Evolutionary conservation across 768 basidiomycete genomes (phyloP).

Genomic region (Lyophyllum decastes): DNA sequence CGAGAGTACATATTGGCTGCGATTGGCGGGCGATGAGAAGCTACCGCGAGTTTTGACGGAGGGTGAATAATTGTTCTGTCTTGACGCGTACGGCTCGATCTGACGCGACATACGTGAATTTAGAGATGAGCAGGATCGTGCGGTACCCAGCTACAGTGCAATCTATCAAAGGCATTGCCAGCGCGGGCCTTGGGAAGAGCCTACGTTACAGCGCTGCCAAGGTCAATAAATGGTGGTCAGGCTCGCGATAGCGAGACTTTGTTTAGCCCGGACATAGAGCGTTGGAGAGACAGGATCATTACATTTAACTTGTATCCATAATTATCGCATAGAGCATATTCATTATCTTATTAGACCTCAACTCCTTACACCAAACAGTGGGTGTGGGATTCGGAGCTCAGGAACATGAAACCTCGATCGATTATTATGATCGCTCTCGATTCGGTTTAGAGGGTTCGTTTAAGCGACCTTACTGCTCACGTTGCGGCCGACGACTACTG

Average conservation of each 20-base stretch:
- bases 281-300: constrained; percentile 11
- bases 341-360: constrained; percentile 5
- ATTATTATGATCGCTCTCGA: background rate
- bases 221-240: constrained; percentile 81
- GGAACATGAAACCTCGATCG: constrained; percentile 1
- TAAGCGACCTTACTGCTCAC: background rate
- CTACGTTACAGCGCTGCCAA: constrained; percentile 74
- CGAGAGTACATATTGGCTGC: constrained; percentile 75
- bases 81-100: background rate
- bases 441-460: constrained; percentile 7
- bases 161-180: constrained; percentile 82
- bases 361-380: background rate
- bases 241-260: constrained; percentile 20
- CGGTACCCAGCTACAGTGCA: constrained; percentile 83
- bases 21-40: constrained; percentile 64
- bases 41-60: constrained; percentile 53
- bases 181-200: constrained; percentile 81
- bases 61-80: constrained; percentile 39
- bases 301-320: constrained; percentile 12
- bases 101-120: background rate
- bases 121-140: constrained; percentile 81
- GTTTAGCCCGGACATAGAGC: constrained; percentile 1
- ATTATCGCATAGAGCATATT: constrained; percentile 5
- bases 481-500: background rate
- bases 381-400: background rate